Percentiles rank a stretch among this genome's conserved stretches.
phyloP scores from a whole-genome alignment of 495 filamentous ascomycete species.

The Gamarada debralockiae region DNA sequence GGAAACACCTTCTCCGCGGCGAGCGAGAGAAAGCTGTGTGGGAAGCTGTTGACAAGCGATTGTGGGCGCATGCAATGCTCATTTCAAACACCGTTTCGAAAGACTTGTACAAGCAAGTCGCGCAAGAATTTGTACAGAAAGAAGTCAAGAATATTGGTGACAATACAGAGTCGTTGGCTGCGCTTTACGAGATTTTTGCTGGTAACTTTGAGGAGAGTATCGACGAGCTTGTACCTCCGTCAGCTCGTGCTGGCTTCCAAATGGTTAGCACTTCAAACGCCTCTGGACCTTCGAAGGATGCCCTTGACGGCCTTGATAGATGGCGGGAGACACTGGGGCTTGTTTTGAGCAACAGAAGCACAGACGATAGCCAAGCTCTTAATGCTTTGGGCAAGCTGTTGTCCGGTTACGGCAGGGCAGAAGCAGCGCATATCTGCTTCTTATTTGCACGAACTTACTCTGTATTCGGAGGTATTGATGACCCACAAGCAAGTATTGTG shows the following conservation, averaged over 20 bases:
- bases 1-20: conserved; percentile 67
- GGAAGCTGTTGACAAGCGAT: conserved; percentile 85
- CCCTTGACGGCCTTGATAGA: conserved; percentile 78
- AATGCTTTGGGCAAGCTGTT: conserved; percentile 78
- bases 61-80: conserved; percentile 96
- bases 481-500: conserved; percentile 71
- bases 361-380: conserved; percentile 72
- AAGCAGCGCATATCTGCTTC: conserved; percentile 88
- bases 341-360: conserved; percentile 80
- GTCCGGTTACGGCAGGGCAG: conserved; percentile 78
- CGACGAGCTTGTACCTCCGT: conserved; percentile 93
- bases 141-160: conserved; percentile 77
- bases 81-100: conserved; percentile 73
- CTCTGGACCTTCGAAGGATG: conserved; percentile 62
- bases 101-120: conserved; percentile 79
- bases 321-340: conserved; percentile 90
- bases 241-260: conserved; percentile 86
- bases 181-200: conserved; percentile 88
- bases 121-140: conserved; percentile 88
- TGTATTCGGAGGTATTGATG: conserved; percentile 79
- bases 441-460: conserved; percentile 53
- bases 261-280: conserved; percentile 70
- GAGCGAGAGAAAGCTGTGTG: conserved; percentile 91
- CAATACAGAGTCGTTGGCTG: conserved; percentile 80
- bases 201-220: conserved; percentile 93